Evolutionary conservation across 805 yeast genomes (phyloP), one percentile per base, ranked within the genome.

Genomic region (Cyberlindnera saturnus): DNA sequence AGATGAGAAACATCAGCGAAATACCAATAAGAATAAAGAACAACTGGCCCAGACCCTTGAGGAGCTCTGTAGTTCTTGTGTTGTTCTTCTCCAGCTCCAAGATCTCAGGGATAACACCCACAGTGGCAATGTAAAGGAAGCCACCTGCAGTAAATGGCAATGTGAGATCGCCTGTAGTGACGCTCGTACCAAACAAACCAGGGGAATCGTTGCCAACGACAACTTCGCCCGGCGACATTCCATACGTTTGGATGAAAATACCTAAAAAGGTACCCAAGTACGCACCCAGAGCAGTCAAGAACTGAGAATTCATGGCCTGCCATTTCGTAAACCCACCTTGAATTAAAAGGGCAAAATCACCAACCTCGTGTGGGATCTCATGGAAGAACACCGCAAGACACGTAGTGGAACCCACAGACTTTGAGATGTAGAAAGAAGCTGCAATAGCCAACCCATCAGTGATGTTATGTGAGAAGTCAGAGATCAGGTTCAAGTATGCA

Each of bases 361-460:
- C 90, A 47, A 85, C 74, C 56, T 83, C 88, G 58, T 85, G 93
- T 6, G 93, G 93, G 39, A 84, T 75, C 59, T 85, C 93, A 59
- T 85, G 93, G 61, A 81, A 74, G 48, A 83, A 72, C 26, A 84
- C 81, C 1, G 90, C 86, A 32, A 83, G 62, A 18, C 84, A 75
- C 0, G 90, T 82, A 3, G 83, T 72, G 19, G 82, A 76, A 0
- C 93, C 93, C 15, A 76, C 79, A 36, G 62, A 66, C 41, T 73
- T 70, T 34, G 81, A 71, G 37, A 72, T 73, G 60, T 78, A 79
- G 58, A 85, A 85, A 6, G 89, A 74, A 0, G 90, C 75, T 1
- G 88, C 75, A 38, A 85, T 71, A 2, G 91, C 87, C 8, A 85
- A 61, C 0, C 93, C 93, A 56, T 85, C 93, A 3, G 90, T 81